phyloP scores from a whole-genome alignment of 306 rosid genomes.

The Rosa persica region DNA sequence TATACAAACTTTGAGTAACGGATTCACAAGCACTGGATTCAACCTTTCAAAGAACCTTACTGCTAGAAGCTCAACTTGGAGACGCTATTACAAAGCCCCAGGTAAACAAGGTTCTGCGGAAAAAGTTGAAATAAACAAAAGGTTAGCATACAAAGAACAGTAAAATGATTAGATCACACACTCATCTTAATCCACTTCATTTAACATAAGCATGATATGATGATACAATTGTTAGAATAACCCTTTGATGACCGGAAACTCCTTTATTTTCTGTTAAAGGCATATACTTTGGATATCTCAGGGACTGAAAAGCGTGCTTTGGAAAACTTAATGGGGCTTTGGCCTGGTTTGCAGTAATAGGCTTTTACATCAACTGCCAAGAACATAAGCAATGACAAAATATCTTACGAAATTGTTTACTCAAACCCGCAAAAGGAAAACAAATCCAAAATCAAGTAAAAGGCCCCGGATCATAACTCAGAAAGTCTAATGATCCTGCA shows the following conservation, averaged over 20 bases:
- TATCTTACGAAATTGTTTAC: not conserved
- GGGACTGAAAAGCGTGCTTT: slow-evolving; percentile 1
- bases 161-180: not conserved
- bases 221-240: not conserved
- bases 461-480: not conserved
- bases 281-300: not conserved
- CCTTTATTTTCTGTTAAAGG: not conserved
- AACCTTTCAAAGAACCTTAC: slow-evolving; percentile 23
- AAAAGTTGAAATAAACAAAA: no score
- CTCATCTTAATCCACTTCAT: not conserved
- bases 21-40: slow-evolving; percentile 18
- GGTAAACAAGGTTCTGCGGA: slow-evolving; percentile 11
- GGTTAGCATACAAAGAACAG: not conserved
- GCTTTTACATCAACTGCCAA: not conserved
- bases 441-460: no score
- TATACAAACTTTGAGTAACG: slow-evolving; percentile 21
- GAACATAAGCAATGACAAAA: not conserved
- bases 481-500: not conserved
- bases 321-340: not conserved
- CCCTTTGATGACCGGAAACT: not conserved
- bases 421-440: not conserved
- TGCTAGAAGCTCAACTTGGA: slow-evolving; percentile 24
- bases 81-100: slow-evolving; percentile 30
- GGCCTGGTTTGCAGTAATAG: not conserved
- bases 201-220: not conserved